Conservation (phyloP, 2,329 filamentous ascomycete genomes). For the Metarhizium sp. region DNA sequence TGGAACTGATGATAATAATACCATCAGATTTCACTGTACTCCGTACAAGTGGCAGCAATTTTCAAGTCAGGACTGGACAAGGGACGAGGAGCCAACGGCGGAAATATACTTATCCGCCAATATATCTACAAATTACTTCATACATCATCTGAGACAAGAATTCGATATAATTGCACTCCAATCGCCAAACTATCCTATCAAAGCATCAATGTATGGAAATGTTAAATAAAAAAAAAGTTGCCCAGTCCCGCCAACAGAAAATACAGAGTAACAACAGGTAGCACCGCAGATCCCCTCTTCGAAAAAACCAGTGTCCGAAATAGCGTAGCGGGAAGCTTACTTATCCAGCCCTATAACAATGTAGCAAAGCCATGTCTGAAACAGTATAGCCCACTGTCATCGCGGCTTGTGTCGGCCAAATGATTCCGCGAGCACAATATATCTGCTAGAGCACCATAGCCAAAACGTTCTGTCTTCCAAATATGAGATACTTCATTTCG, state of each 20-base stretch:
- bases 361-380: conserved; percentile 1
- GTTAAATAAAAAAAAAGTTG: conserved; percentile 9
- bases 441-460: conserved; percentile 3
- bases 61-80: no score
- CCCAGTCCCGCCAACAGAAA: not conserved
- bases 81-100: no score
- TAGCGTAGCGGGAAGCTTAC: not conserved
- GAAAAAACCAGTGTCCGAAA: not conserved
- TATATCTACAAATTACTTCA: conserved; percentile 7
- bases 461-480: conserved; percentile 16
- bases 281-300: not conserved
- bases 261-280: not conserved
- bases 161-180: conserved; percentile 37
- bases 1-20: no score
- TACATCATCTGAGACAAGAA: not conserved
- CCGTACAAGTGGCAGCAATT: conserved; percentile 13
- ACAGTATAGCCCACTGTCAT: not conserved
- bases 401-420: not conserved
- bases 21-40: no score
- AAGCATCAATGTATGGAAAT: conserved; percentile 19
- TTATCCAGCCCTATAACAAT: conserved; percentile 1
- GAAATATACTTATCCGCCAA: no score
- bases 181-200: conserved; percentile 42
- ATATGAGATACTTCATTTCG: not conserved
- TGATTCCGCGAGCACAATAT: not conserved